These are phyloP conservation scores for Catunica adiposa DNA, from an alignment of 2,329 filamentous ascomycete species.

Conservation along the genomic window DNA sequence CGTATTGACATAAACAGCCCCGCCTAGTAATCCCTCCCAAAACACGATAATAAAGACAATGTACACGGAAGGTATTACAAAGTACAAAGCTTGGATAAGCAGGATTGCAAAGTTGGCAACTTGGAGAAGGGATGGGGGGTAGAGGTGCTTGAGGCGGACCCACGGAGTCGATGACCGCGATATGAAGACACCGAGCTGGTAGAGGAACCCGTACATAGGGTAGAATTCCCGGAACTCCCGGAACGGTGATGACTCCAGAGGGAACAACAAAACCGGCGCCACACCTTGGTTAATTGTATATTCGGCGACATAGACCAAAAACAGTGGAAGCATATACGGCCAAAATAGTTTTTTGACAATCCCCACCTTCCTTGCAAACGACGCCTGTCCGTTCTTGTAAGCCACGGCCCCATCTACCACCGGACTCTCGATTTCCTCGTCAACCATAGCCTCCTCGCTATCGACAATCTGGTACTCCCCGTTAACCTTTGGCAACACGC, in stretches of 20 bases:
- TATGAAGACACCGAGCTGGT: conserved; percentile 89
- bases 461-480: conserved; percentile 30
- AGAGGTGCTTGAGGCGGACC: conserved; percentile 63
- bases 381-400: not conserved
- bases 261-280: conserved; percentile 75
- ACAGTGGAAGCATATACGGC: conserved; percentile 71
- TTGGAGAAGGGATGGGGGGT: conserved; percentile 69
- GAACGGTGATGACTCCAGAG: conserved; percentile 61
- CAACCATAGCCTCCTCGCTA: conserved; percentile 40
- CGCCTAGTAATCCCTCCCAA: conserved; percentile 86
- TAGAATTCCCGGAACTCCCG: conserved; percentile 74
- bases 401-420: not conserved
- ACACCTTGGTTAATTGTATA: conserved; percentile 95
- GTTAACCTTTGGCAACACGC: conserved; percentile 43
- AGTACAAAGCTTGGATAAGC: conserved; percentile 56
- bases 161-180: conserved; percentile 85
- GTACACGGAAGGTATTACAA: conserved; percentile 74
- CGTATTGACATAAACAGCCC: conserved; percentile 86
- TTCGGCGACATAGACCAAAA: conserved; percentile 87
- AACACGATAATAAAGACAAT: conserved; percentile 74
- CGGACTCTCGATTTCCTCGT: conserved; percentile 22
- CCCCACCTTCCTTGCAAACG: conserved; percentile 32
- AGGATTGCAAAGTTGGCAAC: conserved; percentile 60
- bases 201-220: conserved; percentile 84
- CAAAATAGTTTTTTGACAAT: conserved; percentile 56